Percentiles rank a stretch among this genome's conserved stretches.
Conservation (phyloP, 2,329 filamentous ascomycete species). For the Scolecobasidium constrictum region DNA sequence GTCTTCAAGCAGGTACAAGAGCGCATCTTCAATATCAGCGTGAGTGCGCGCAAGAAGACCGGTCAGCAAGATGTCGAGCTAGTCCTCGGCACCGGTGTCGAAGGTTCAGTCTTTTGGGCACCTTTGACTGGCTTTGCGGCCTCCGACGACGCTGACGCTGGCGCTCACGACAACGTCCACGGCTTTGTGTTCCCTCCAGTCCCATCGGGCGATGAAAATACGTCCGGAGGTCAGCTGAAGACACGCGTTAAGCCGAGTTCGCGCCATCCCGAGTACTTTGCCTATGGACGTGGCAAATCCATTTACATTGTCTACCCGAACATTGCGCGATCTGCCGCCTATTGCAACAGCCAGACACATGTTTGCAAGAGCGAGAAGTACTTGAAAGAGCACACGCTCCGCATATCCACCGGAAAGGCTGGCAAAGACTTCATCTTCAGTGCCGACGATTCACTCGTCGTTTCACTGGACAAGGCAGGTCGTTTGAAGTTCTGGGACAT, state of each 20-base stretch:
- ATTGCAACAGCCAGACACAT: constrained; percentile 40
- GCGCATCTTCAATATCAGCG: constrained; percentile 85
- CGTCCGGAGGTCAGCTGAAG: constrained; percentile 86
- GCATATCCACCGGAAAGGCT: constrained; percentile 94
- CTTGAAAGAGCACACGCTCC: constrained; percentile 74
- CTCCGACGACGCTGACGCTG: constrained; percentile 1
- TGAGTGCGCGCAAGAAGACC: constrained; percentile 56
- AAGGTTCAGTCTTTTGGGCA: constrained; percentile 94
- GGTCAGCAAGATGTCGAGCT: constrained; percentile 56
- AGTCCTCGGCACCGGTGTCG: constrained; percentile 85
- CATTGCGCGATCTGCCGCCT: constrained; percentile 40
- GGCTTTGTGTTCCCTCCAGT: constrained; percentile 86
- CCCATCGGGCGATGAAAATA: constrained; percentile 76
- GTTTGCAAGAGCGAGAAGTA: constrained; percentile 79
- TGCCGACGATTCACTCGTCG: constrained; percentile 88
- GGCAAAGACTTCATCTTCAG: constrained; percentile 98
- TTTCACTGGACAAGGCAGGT: constrained; percentile 92
- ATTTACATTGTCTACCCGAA: constrained; percentile 74
- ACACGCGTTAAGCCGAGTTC: constrained; percentile 86
- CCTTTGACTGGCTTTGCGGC: constrained; percentile 65
- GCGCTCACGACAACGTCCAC: constrained; percentile 59
- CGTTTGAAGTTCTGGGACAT: constrained; percentile 98
- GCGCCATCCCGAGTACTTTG: constrained; percentile 85
- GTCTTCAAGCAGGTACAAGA: constrained; percentile 87
- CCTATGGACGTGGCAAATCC: constrained; percentile 87